Evolutionary conservation across 139 green algal species (phyloP).

Genomic region (Auxenochlorella pyrenoidosa): DNA sequence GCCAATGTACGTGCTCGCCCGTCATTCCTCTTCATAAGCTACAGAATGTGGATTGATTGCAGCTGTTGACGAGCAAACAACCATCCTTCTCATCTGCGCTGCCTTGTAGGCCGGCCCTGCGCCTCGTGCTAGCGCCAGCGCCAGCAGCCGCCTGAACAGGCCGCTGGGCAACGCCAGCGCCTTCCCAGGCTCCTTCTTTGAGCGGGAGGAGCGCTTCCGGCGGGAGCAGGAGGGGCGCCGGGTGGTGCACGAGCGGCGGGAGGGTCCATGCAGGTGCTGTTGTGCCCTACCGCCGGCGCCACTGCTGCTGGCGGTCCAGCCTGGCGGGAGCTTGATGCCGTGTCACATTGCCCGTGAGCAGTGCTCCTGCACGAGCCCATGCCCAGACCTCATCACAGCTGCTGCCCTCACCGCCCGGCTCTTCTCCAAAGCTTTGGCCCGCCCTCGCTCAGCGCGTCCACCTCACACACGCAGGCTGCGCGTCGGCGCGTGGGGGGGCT

Average conservation of each 20-base stretch:
- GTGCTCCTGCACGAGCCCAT: background rate
- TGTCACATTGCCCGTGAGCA: too few relatives aligned
- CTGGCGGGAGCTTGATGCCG: too few relatives aligned
- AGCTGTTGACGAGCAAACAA: too few relatives aligned
- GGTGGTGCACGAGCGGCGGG: background rate
- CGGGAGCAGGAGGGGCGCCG: background rate
- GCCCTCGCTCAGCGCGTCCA: background rate
- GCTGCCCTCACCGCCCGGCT: background rate
- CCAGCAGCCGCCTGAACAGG: conserved; percentile 13
- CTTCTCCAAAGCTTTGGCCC: background rate
- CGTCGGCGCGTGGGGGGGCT: conserved; percentile 4
- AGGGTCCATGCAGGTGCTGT: conserved; percentile 11
- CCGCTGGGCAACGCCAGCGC: conserved; percentile 1
- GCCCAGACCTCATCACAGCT: background rate
- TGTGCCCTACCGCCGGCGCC: background rate
- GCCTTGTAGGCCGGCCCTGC: background rate
- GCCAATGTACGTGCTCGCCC: too few relatives aligned
- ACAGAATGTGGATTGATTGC: too few relatives aligned
- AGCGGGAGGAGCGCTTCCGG: conserved; percentile 33
- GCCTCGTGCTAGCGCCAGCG: background rate
- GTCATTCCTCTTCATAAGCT: too few relatives aligned
- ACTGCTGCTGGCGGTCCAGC: too few relatives aligned
- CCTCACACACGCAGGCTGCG: conserved; percentile 10
- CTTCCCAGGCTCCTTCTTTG: conserved; percentile 45
- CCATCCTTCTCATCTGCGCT: too few relatives aligned